Percentiles rank a stretch among this genome's conserved stretches.
Conservation (phyloP, 805 yeast genomes). For the Komagataella mondaviorum region DNA sequence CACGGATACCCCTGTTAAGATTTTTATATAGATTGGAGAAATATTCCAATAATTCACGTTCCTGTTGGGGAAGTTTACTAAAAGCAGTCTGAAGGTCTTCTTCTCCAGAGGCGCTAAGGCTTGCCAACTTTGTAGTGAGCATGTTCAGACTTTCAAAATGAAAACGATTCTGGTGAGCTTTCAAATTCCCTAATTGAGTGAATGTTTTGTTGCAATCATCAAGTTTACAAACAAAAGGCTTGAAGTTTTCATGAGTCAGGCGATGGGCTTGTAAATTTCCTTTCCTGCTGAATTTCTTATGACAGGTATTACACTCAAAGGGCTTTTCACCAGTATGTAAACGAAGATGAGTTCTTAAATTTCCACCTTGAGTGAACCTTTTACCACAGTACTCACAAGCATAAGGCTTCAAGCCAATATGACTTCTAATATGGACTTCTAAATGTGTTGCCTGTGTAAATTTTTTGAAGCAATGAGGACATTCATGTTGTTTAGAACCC, state of each 20-base stretch:
- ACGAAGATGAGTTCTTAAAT: constrained; percentile 71
- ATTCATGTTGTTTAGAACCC: constrained; percentile 44
- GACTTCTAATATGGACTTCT: constrained; percentile 81
- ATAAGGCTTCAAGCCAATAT: constrained; percentile 78
- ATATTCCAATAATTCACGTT: constrained; percentile 58
- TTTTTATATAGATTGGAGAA: constrained; percentile 77
- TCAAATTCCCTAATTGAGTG: constrained; percentile 86
- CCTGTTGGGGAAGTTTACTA: constrained; percentile 38
- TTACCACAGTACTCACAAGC: constrained; percentile 70
- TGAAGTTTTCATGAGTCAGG: constrained; percentile 65
- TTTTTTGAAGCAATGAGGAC: constrained; percentile 65
- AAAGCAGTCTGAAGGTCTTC: constrained; percentile 20
- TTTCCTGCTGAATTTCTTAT: constrained; percentile 69
- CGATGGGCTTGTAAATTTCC: constrained; percentile 87
- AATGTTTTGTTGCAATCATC: constrained; percentile 77
- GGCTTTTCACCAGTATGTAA: constrained; percentile 92
- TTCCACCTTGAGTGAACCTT: constrained; percentile 83
- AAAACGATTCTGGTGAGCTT: constrained; percentile 87
- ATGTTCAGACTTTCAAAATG: constrained; percentile 60
- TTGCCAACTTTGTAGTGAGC: constrained; percentile 56
- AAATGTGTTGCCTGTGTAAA: constrained; percentile 87
- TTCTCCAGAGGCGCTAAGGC: constrained; percentile 32
- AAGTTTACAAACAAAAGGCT: constrained; percentile 69
- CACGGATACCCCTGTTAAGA: constrained; percentile 82
- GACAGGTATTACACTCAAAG: constrained; percentile 65